Base-by-base conservation (phyloP, 1,284 basidiomycete species). In the Tausonia pullulans region DNA sequence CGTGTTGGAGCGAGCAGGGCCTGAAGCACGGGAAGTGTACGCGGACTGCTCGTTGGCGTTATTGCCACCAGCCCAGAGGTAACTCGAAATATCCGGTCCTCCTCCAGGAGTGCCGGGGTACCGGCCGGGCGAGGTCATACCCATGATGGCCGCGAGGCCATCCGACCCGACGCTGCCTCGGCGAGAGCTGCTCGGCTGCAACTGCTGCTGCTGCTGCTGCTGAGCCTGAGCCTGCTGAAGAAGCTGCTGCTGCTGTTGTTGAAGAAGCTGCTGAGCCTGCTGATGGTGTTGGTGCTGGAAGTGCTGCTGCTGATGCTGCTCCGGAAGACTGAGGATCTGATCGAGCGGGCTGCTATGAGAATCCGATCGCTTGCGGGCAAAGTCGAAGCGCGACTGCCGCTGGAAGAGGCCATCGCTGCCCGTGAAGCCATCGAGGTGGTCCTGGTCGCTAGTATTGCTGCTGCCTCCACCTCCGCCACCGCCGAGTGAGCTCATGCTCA, bases 301-400 rank as follows among this genome's bases (percentile, higher is more conserved):
- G 27, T 54, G 52, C 41, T 54, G 52, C 52, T 54, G 52, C 52
- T 40, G 27, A 27, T 27, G 27, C 27, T 27, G 27, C 27, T 27
- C 27, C 27, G 27, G 27, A 27, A 27, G 27, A 27, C 27, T 27
- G 27, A 27, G 27, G 27, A 27, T 27, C 27, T 27, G 27, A 27
- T 27, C 27, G 27, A 27, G 27, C 27, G 27, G 27, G 27, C 27
- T 27, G 27, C 27, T 27, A 27, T 27, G 27, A 27, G 27, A 27
- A 27, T 27, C 27, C 27, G 27, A 27, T 27, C 27, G 27, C 27
- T 54, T 59, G 27, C 65, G 44, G 2, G 65, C 65, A 56, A 66
- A 66, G 40, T 66, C 65, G 51, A 66, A 66, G 41, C 65, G 52
- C 50, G 65, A 66, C 62, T 58, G 58, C 51, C 50, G 46, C 10